Evolutionary conservation across 805 yeast species (phyloP).

Genomic region (Debaryomyces hansenii): DNA sequence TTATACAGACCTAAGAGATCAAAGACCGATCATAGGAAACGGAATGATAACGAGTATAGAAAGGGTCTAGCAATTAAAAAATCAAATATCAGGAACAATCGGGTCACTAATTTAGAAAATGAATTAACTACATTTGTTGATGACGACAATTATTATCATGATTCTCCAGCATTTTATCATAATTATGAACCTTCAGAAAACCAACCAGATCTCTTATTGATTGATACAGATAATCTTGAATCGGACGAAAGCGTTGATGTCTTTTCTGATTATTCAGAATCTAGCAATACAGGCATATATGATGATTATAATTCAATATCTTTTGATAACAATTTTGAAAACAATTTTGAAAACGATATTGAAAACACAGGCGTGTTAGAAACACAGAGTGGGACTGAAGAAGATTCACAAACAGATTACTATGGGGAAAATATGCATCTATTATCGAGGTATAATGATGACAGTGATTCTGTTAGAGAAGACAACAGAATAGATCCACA

Average conservation of each 20-base stretch:
- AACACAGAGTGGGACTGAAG: no score
- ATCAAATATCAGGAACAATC: slow-evolving; percentile 1
- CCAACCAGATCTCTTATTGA: background rate
- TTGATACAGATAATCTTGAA: slow-evolving; percentile 5
- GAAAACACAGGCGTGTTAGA: no score
- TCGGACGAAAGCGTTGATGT: slow-evolving; percentile 4
- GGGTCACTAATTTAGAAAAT: slow-evolving; percentile 1
- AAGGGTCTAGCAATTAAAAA: slow-evolving; percentile 40
- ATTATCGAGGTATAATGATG: background rate
- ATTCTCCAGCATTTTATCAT: slow-evolving; percentile 4
- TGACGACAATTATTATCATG: slow-evolving; percentile 12
- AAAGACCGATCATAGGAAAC: slow-evolving; percentile 3
- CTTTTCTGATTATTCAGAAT: background rate
- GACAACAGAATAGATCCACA: slow-evolving; percentile 16
- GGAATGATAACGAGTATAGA: slow-evolving; percentile 17
- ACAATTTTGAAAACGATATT: no score
- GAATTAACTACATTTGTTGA: slow-evolving; percentile 18
- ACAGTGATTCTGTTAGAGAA: slow-evolving; percentile 14
- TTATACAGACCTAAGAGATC: slow-evolving; percentile 18
- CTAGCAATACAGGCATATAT: background rate
- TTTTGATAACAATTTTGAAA: background rate
- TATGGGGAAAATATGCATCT: no score
- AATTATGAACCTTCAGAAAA: background rate
- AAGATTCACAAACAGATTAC: no score
- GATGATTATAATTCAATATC: background rate